These are phyloP conservation scores for Wallacemonas sp. DNA, from an alignment of 208 protist genomes.

Conservation along the genomic window DNA sequence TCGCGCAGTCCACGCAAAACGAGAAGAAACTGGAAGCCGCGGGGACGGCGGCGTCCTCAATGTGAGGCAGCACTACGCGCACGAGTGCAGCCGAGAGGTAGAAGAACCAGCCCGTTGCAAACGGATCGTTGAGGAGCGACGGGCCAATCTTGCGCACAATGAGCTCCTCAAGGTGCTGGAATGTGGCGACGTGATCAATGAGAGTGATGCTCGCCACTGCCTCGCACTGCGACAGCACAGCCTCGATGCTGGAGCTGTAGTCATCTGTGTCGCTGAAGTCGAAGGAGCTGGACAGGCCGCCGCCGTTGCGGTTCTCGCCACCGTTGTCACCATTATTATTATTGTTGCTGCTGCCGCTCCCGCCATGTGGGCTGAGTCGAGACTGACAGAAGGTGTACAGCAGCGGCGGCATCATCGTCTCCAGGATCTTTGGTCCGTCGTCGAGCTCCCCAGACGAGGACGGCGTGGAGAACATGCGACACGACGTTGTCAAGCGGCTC, in stretches of 20 bases:
- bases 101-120: conserved; percentile 79
- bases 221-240: conserved; percentile 58
- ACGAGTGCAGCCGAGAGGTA: conserved; percentile 65
- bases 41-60: conserved; percentile 46
- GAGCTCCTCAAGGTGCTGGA: conserved; percentile 57
- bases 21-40: conserved; percentile 59
- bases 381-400: conserved; percentile 50
- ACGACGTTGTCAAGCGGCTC: conserved; percentile 58
- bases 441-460: conserved; percentile 24
- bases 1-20: conserved; percentile 71
- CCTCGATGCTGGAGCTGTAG: conserved; percentile 46
- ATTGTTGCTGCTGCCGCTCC: not conserved
- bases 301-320: conserved; percentile 7
- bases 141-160: conserved; percentile 48
- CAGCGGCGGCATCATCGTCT: conserved; percentile 47
- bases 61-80: conserved; percentile 41
- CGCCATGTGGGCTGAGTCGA: conserved; percentile 32
- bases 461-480: conserved; percentile 49
- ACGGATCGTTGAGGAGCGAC: conserved; percentile 50
- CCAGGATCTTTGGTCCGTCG: conserved; percentile 37
- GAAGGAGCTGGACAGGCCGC: conserved; percentile 15
- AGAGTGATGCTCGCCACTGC: conserved; percentile 46
- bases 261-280: conserved; percentile 37
- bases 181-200: conserved; percentile 40
- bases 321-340: not conserved